These are phyloP conservation scores for Pyricularia grisea DNA, from an alignment of 2,329 filamentous ascomycete species.

Conservation along the genomic window DNA sequence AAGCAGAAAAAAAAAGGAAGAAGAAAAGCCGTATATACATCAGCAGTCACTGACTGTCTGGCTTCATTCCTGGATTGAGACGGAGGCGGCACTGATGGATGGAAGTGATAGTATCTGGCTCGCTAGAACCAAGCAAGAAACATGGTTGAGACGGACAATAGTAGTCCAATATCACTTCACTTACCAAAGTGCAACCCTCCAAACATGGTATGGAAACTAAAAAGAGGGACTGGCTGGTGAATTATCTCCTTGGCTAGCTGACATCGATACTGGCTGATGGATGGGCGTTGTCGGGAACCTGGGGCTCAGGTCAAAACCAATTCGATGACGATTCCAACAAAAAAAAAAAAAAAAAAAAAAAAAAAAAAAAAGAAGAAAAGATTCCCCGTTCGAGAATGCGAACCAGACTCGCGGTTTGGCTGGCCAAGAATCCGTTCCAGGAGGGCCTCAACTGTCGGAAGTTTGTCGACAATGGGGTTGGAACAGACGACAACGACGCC, in stretches of 20 bases:
- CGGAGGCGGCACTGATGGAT: background rate
- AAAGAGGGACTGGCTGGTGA: background rate
- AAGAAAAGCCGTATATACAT: background rate
- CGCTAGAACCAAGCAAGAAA: background rate
- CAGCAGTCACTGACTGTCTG: background rate
- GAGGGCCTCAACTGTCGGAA: background rate
- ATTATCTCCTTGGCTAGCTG: background rate
- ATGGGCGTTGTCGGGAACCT: background rate
- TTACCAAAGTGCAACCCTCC: background rate
- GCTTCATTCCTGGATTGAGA: background rate
- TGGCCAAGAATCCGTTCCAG: background rate
- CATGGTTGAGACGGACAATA: background rate
- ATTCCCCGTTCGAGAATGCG: background rate
- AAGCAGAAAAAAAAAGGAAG: background rate
- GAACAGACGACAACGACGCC: background rate
- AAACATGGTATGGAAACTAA: background rate
- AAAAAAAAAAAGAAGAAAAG: no score
- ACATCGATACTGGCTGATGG: background rate
- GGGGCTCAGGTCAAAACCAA: background rate
- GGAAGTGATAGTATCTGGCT: background rate
- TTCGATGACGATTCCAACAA: background rate
- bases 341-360: no score
- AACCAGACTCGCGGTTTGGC: background rate
- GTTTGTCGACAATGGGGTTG: background rate
- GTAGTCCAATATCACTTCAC: background rate